These are phyloP conservation scores for Pseudozyma thailandica DNA, from an alignment of 1,284 basidiomycete genomes.

Conservation along the genomic window DNA sequence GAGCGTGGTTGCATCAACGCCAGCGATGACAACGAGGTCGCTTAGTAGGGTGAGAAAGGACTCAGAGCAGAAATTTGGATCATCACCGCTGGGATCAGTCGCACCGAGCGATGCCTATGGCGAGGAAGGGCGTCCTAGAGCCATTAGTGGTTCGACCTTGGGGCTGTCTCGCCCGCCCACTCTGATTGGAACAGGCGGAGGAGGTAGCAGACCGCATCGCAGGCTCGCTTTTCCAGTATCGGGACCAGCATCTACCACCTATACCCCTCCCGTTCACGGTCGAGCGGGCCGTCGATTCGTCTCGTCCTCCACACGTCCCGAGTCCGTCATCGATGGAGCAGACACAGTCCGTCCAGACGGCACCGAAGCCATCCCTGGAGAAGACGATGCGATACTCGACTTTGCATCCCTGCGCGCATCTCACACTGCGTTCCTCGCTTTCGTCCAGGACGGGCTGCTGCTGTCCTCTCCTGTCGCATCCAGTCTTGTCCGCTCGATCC, in stretches of 20 bases:
- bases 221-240: constrained; percentile 42
- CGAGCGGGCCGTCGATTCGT: constrained; percentile 31
- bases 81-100: constrained; percentile 17
- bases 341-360: constrained; percentile 25
- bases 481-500: constrained; percentile 75
- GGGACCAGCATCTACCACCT: constrained; percentile 26
- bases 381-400: constrained; percentile 70
- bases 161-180: constrained; percentile 21
- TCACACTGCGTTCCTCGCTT: constrained; percentile 82
- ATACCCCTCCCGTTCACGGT: constrained; percentile 5
- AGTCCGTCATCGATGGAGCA: constrained; percentile 30
- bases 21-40: neutral
- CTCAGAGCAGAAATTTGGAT: constrained; percentile 14
- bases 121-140: constrained; percentile 17
- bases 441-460: constrained; percentile 81
- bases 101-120: constrained; percentile 33
- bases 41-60: constrained; percentile 21
- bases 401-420: constrained; percentile 84
- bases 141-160: constrained; percentile 15
- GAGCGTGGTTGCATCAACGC: constrained; percentile 3
- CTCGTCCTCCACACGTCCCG: constrained; percentile 34
- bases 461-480: constrained; percentile 76
- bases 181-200: constrained; percentile 16
- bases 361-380: constrained; percentile 32
- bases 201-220: constrained; percentile 8